Evolutionary conservation across 495 filamentous ascomycete species (phyloP), one percentile per base, ranked within the genome.

Genomic region (Podospora conica): DNA sequence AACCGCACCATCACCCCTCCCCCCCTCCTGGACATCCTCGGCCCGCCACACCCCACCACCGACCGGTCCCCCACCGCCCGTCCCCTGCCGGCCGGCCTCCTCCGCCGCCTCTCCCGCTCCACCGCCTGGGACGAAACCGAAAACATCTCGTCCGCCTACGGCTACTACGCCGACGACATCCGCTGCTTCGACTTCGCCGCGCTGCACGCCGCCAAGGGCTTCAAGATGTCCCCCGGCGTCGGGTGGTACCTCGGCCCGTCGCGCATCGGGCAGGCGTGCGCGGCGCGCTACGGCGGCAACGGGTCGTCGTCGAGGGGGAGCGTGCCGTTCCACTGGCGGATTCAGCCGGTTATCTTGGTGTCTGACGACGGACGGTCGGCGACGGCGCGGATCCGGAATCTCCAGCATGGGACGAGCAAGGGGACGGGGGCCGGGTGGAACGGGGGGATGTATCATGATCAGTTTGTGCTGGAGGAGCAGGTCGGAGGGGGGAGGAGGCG

Each of bases 371-470:
- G 69, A 2, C 58, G 64, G 22, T 68, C 66, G 11, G 59, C 60
- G 21, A 68, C 59, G 3, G 27, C 67, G 11, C 66, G 69, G 0
- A 60, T 63, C 18, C 58, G 66, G 3, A 65, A 66, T 15, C 57
- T 71, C 22, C 69, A 71, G 31, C 62, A 63, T 9, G 60, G 58
- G 0, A 68, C 66, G 7, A 31, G 40, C 27, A 68, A 23, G 48
- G 56, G 33, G 40, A 53, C 48, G 25, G 55, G 25, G 21, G 31
- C 55, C 21, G 61, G 61, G 7, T 68, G 59, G 40, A 68, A 65
- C n/a, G 69, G 69, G 0, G 69, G 62, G 2, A 71, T 71, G 59
- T 71, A 71, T 21, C 69, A 71, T 63, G 69, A 71, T 55, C 69
- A 71, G 53, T 57, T 67, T 23, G 64, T 67, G 9, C 61, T 71